Conservation (phyloP, 202 grass and related monocot species). For the Hordeum pubiflorum region DNA sequence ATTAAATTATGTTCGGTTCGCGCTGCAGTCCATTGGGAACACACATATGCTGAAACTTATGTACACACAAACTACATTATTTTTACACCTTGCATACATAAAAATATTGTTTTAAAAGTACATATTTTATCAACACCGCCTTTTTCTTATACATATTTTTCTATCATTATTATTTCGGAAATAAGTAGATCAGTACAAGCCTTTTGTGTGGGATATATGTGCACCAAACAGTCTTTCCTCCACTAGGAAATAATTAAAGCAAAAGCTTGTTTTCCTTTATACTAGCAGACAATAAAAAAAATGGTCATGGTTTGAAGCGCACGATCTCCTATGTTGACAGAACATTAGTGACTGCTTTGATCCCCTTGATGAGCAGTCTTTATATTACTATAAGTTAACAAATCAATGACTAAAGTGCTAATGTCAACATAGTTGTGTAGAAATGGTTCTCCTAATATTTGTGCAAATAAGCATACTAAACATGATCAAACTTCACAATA, state of each 20-base stretch:
- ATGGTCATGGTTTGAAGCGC: neutral
- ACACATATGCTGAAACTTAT: too few relatives aligned
- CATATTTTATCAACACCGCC: neutral
- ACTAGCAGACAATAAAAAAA: neutral
- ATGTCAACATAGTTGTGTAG: too few relatives aligned
- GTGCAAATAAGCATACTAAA: too few relatives aligned
- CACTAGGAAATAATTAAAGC: constrained; percentile 5
- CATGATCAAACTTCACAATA: too few relatives aligned
- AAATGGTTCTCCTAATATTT: too few relatives aligned
- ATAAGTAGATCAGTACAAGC: neutral
- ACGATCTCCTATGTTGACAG: neutral
- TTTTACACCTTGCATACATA: neutral
- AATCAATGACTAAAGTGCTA: too few relatives aligned
- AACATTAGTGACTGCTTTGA: neutral
- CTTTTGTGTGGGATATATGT: neutral
- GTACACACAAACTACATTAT: too few relatives aligned
- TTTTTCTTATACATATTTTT: too few relatives aligned
- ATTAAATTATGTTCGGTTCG: too few relatives aligned
- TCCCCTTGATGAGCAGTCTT: neutral
- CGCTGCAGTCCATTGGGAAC: too few relatives aligned
- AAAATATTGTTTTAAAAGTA: neutral
- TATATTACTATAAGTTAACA: neutral
- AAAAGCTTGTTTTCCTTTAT: neutral
- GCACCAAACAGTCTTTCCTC: neutral
- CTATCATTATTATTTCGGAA: neutral